Evolutionary conservation across 768 basidiomycete genomes (phyloP).

Genomic region (Boletellus sp.): DNA sequence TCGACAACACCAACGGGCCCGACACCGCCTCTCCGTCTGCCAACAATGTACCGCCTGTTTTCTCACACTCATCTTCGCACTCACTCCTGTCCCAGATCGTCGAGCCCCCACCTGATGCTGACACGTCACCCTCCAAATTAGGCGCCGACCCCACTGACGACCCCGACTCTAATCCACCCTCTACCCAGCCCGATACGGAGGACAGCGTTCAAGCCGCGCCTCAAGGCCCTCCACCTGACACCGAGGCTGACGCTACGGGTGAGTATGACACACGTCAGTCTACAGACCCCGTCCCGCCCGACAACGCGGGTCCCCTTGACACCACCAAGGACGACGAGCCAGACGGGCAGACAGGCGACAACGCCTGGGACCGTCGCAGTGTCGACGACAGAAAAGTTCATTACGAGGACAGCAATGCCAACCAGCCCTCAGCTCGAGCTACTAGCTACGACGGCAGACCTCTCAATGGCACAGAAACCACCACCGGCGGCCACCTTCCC

Average conservation of each 20-base stretch:
- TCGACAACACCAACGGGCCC: constrained; percentile 9
- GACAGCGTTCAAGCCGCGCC: background rate
- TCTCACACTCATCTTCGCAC: background rate
- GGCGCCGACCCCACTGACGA: constrained; percentile 10
- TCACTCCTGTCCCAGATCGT: constrained; percentile 21
- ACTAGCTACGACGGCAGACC: constrained; percentile 12
- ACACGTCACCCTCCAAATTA: constrained; percentile 22
- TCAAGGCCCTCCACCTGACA: constrained; percentile 6
- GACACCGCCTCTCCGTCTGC: constrained; percentile 3
- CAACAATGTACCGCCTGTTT: constrained; percentile 35
- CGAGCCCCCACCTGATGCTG: constrained; percentile 24
- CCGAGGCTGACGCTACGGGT: constrained; percentile 19
- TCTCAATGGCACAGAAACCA: constrained; percentile 2
- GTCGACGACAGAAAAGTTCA: constrained; percentile 30
- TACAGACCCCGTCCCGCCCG: constrained; percentile 19
- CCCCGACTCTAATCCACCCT: constrained; percentile 8
- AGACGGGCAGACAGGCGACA: constrained; percentile 18
- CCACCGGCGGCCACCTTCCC: constrained; percentile 15
- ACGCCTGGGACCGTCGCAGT: constrained; percentile 28
- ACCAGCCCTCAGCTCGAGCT: constrained; percentile 8
- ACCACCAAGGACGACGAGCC: constrained; percentile 31
- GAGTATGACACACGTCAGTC: constrained; percentile 29
- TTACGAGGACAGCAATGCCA: constrained; percentile 26
- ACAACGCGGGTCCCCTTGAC: constrained; percentile 21
- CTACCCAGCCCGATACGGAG: constrained; percentile 12